Evolutionary conservation across 2,329 filamentous ascomycete species (phyloP).

Genomic region (Ramichloridium luteum): DNA sequence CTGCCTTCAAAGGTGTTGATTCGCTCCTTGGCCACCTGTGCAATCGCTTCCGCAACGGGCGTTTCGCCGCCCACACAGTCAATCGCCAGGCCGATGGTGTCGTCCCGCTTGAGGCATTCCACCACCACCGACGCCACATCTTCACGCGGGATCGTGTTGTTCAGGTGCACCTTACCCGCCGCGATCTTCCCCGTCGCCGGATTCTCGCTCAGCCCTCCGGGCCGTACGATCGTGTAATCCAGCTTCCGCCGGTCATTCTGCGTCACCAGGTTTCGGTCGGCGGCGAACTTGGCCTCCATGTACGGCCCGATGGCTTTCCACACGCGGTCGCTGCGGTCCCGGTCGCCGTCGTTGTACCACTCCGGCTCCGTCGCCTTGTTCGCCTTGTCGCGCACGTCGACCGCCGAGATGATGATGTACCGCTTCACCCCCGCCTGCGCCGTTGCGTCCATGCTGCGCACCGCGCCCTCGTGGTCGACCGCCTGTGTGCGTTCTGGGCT

Average conservation of each 20-base stretch:
- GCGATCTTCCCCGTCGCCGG: slow-evolving; percentile 32
- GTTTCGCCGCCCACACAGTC: slow-evolving; percentile 33
- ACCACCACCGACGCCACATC: slow-evolving; percentile 49
- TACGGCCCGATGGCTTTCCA: slow-evolving; percentile 31
- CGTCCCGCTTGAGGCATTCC: slow-evolving; percentile 39
- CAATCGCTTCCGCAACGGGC: slow-evolving; percentile 28
- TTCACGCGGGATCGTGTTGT: slow-evolving; percentile 37
- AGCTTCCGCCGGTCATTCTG: slow-evolving; percentile 28
- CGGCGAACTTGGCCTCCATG: slow-evolving; percentile 32
- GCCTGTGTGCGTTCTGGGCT: slow-evolving; percentile 44
- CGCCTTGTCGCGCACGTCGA: slow-evolving; percentile 39
- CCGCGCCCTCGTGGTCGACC: slow-evolving; percentile 52
- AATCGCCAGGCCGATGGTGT: slow-evolving; percentile 34
- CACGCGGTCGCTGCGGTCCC: slow-evolving; percentile 25
- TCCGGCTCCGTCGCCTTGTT: slow-evolving; percentile 26
- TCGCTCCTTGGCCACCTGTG: slow-evolving; percentile 26
- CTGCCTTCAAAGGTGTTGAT: slow-evolving; percentile 26
- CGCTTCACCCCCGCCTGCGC: slow-evolving; percentile 44
- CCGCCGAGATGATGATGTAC: slow-evolving; percentile 54
- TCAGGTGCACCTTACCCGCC: slow-evolving; percentile 32
- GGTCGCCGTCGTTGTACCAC: slow-evolving; percentile 34
- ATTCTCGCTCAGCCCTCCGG: slow-evolving; percentile 34
- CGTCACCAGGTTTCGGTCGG: slow-evolving; percentile 29
- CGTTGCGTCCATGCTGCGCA: slow-evolving; percentile 49
- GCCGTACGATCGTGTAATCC: slow-evolving; percentile 36